Percentiles rank a stretch among this genome's conserved stretches.
phyloP scores from a whole-genome alignment of 139 green algal species.

The Coccomyxa sp. region DNA sequence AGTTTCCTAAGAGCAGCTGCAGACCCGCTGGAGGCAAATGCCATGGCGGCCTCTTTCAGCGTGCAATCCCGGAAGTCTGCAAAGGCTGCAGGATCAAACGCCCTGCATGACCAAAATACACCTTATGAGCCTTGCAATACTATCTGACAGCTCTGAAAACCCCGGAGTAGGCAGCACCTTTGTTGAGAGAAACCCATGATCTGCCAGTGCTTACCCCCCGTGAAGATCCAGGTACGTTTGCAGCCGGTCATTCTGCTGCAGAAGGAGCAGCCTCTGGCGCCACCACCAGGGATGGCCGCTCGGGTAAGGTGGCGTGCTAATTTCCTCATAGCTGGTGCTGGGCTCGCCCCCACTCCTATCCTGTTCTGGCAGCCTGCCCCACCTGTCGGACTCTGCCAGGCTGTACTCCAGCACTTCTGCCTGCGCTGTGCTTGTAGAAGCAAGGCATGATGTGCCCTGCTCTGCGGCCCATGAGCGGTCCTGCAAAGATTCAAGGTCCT shows the following conservation, averaged over 20 bases:
- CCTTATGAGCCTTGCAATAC: background rate
- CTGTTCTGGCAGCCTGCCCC: background rate
- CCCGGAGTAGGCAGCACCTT: background rate
- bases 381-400: background rate
- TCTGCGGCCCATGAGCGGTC: no score
- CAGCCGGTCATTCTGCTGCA: conserved; percentile 26
- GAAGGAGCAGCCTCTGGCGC: conserved; percentile 1
- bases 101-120: background rate
- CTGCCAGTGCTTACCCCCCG: conserved; percentile 7
- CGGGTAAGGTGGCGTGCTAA: no score
- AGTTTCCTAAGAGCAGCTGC: conserved; percentile 5
- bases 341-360: background rate
- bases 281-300: background rate
- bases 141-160: background rate
- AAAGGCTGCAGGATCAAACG: conserved; percentile 10
- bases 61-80: conserved; percentile 6
- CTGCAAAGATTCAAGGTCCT: no score
- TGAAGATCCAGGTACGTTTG: conserved; percentile 6
- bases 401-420: background rate
- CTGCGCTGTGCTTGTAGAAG: background rate
- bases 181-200: background rate
- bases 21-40: background rate
- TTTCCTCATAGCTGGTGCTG: background rate
- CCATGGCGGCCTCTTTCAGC: background rate
- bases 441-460: background rate